Evolutionary conservation across 2,329 filamentous ascomycete species (phyloP), one percentile per base, ranked within the genome.

Genomic region (Beauveria sp.): DNA sequence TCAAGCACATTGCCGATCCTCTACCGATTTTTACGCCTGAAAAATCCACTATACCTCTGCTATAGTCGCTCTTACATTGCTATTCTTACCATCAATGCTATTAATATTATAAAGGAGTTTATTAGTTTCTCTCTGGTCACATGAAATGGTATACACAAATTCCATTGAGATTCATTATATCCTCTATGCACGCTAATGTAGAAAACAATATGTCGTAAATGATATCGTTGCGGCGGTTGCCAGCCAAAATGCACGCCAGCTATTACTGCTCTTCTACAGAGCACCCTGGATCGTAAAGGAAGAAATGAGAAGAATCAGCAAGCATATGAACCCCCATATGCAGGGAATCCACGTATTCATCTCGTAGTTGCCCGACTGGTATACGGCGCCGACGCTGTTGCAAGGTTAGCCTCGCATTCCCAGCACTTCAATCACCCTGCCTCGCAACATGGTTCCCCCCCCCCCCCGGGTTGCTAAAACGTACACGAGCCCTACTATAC

Each of bases 331-430:
- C 1, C 86, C 90, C 93, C 93, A 96, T 24, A 93, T 83, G 69
- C 95, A 89, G 0, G 93, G 93, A 57, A 96, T 90, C 92, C 92
- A 96, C 0, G 93, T 96, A 51, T 91, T 93, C 91, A 96, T 95
- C 69, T 87, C 82, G 72, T 93, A 96, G 74, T 88, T 91, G 49
- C 91, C 93, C 2, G 88, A 84, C 67, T 86, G 84, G 71, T 96
- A 96, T 42, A 93, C 84, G 9, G 88, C 90, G 14, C 90, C 91
- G 22, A 96, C 77, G 54, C 90, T 93, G 18, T 10, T 1, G 10
- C n/a, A 53, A 42, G 2, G 62, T 70, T 61, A 71, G 67, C 42
- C 62, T 48, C 16, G 43, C 22, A 24, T 14, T 3, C 22, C 16
- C 53, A 28, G 16, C 16, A 20, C 4, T n/a, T 20, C 9, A 18